Conservation (phyloP, 2,329 filamentous ascomycete species). For the Aspergillus terreus region DNA sequence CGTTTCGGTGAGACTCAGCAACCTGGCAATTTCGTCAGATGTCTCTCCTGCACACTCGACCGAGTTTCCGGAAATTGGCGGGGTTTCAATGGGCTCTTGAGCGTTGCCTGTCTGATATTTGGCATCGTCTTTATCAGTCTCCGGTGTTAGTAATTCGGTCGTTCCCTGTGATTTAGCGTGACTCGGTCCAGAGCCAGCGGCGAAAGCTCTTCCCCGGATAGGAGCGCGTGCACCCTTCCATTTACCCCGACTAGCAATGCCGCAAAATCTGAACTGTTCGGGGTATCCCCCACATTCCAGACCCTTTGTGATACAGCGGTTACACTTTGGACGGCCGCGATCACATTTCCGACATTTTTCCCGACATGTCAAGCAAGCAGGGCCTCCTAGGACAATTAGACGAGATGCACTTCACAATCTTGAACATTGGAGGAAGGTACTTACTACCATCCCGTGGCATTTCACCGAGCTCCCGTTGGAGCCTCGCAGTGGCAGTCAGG, state of each 20-base stretch:
- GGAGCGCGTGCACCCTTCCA: conserved; percentile 26
- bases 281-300: conserved; percentile 29
- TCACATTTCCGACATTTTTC: conserved; percentile 33
- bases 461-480: not conserved
- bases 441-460: conserved; percentile 11
- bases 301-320: conserved; percentile 28
- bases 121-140: not conserved
- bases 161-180: not conserved
- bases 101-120: not conserved
- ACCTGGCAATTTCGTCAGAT: conserved; percentile 2
- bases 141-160: not conserved
- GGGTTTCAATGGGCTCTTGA: not conserved
- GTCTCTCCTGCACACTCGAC: not conserved
- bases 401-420: not conserved
- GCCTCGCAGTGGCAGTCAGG: not conserved
- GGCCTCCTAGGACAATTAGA: conserved; percentile 14
- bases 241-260: conserved; percentile 27
- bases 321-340: conserved; percentile 26
- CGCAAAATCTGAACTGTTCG: conserved; percentile 30
- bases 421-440: not conserved
- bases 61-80: not conserved
- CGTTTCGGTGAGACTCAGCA: conserved; percentile 12
- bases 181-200: not conserved
- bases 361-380: conserved; percentile 31
- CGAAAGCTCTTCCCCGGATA: conserved; percentile 1